Evolutionary conservation across 306 rosid genomes (phyloP).

Genomic region (Luffa aegyptiaca): DNA sequence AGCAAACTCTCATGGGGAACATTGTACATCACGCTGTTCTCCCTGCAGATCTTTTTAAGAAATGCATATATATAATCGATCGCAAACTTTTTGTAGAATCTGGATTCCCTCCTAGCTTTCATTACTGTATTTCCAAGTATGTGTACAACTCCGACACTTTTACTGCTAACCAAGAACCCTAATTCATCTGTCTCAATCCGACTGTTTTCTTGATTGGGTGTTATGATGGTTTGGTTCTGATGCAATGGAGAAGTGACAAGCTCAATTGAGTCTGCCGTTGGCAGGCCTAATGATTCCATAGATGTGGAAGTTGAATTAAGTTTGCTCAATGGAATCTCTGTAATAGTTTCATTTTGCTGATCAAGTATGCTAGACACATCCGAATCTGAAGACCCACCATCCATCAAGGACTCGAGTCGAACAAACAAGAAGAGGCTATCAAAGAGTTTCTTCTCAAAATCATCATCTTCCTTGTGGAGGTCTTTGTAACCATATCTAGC

Average conservation of each 20-base stretch:
- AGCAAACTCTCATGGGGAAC: slow-evolving; percentile 82
- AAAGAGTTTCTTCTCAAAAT: slow-evolving; percentile 79
- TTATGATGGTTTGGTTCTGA: slow-evolving; percentile 15
- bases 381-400: slow-evolving; percentile 71
- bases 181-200: slow-evolving; percentile 32
- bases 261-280: neutral
- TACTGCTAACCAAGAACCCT: slow-evolving; percentile 69
- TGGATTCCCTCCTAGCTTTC: slow-evolving; percentile 64
- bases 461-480: slow-evolving; percentile 37
- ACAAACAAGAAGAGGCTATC: slow-evolving; percentile 91
- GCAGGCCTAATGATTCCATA: neutral
- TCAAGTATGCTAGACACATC: slow-evolving; percentile 59
- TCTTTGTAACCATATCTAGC: slow-evolving; percentile 88
- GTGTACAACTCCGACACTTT: slow-evolving; percentile 71
- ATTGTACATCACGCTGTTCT: slow-evolving; percentile 68
- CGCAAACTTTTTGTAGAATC: slow-evolving; percentile 50
- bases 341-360: slow-evolving; percentile 36
- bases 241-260: neutral
- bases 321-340: slow-evolving; percentile 36
- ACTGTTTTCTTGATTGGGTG: slow-evolving; percentile 38
- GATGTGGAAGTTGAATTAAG: slow-evolving; percentile 27
- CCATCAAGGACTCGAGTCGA: slow-evolving; percentile 43
- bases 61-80: slow-evolving; percentile 62
- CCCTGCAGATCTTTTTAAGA: slow-evolving; percentile 76
- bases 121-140: slow-evolving; percentile 68